A percentile compares a stretch with the other conserved stretches of the same genome.
Evolutionary conservation across 2,329 filamentous ascomycete genomes (phyloP).

Genomic region (Ceratocystis colombiana): DNA sequence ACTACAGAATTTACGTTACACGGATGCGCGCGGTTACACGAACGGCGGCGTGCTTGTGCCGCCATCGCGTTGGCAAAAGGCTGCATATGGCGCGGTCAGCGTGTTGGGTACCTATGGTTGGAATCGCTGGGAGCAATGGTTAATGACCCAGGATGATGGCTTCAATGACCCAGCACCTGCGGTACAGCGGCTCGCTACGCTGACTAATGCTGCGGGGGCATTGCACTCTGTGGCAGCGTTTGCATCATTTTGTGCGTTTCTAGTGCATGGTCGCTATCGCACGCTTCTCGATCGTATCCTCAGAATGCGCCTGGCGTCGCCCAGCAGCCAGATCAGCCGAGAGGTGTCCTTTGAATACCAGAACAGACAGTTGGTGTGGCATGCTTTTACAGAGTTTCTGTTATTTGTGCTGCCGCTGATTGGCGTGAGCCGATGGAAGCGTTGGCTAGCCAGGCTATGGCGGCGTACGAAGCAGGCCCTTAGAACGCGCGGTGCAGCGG

Average conservation of each 20-base stretch:
- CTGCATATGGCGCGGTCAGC: constrained; percentile 70
- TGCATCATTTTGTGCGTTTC: constrained; percentile 77
- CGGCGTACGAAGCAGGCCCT: constrained; percentile 63
- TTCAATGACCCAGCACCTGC: constrained; percentile 51
- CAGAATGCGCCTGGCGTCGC: constrained; percentile 72
- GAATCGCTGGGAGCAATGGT: constrained; percentile 83
- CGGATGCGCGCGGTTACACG: constrained; percentile 57
- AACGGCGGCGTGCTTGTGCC: constrained; percentile 51
- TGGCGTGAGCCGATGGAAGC: constrained; percentile 82
- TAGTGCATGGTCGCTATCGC: constrained; percentile 81
- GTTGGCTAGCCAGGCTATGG: constrained; percentile 83
- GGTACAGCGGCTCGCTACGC: constrained; percentile 49
- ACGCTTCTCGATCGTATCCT: constrained; percentile 81
- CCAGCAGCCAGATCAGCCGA: constrained; percentile 72
- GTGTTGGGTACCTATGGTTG: constrained; percentile 83
- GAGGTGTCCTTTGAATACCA: constrained; percentile 97
- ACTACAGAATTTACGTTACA: constrained; percentile 82
- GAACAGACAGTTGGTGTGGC: constrained; percentile 96
- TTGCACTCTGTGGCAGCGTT: constrained; percentile 74
- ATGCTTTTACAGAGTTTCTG: constrained; percentile 98
- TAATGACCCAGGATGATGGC: constrained; percentile 65
- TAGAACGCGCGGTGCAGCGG: constrained; percentile 27
- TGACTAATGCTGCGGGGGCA: constrained; percentile 61
- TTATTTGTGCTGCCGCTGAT: constrained; percentile 95
- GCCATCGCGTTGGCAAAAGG: constrained; percentile 75